These are phyloP conservation scores for Sclerotiophoma versabilis DNA, from an alignment of 2,329 filamentous ascomycete genomes.

Conservation along the genomic window DNA sequence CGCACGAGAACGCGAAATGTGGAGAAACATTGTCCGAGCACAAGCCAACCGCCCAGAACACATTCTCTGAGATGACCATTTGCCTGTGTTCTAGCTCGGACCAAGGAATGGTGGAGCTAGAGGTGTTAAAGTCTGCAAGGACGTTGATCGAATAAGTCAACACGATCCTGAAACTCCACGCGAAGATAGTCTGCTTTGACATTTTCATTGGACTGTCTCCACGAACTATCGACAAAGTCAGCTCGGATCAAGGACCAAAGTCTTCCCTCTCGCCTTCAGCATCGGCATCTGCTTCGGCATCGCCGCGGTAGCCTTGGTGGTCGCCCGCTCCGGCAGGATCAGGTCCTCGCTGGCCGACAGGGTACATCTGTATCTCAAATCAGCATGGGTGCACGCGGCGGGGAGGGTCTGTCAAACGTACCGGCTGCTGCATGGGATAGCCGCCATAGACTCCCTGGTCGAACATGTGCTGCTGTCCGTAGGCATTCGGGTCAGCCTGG, in stretches of 20 bases:
- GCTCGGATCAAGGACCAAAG: constrained; percentile 34
- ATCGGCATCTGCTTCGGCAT: constrained; percentile 48
- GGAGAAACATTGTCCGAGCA: constrained; percentile 10
- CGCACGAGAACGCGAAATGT: constrained; percentile 17
- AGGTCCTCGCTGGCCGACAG: constrained; percentile 48
- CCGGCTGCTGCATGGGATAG: constrained; percentile 86
- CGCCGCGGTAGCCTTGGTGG: constrained; percentile 48
- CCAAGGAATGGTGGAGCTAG: background rate
- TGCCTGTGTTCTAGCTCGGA: background rate
- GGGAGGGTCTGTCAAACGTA: constrained; percentile 53
- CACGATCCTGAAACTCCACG: no score
- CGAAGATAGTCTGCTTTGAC: no score
- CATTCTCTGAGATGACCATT: background rate
- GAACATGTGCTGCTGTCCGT: constrained; percentile 84
- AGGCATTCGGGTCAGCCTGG: constrained; percentile 74
- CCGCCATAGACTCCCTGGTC: constrained; percentile 81
- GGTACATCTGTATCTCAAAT: constrained; percentile 44
- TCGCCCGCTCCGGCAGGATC: constrained; percentile 48
- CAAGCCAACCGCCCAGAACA: background rate
- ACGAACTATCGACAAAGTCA: background rate
- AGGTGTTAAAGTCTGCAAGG: background rate
- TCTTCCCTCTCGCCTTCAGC: constrained; percentile 51
- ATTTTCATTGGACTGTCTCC: background rate
- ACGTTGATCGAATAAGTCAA: background rate
- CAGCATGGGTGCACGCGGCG: background rate